phyloP scores from a whole-genome alignment of 495 filamentous ascomycete genomes.

The Penicillium turbatum region DNA sequence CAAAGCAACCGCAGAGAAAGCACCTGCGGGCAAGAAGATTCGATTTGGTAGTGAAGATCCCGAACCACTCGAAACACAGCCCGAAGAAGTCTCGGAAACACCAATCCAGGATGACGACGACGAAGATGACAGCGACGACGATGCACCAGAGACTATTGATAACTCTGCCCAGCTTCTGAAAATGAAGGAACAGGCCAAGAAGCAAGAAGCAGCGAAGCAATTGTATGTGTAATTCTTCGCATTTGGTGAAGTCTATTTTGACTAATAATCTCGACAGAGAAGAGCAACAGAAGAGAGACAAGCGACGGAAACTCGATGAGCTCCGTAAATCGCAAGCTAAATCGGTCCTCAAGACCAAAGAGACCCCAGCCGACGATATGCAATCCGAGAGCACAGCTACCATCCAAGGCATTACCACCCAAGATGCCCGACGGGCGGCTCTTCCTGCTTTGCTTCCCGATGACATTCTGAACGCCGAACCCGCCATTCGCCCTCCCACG shows the following conservation, averaged over 20 bases:
- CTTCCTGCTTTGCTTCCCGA: conserved; percentile 51
- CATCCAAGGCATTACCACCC: conserved; percentile 38
- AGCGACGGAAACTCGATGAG: conserved; percentile 47
- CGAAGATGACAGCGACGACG: conserved; percentile 38
- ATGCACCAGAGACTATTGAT: conserved; percentile 50
- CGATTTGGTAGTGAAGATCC: conserved; percentile 48
- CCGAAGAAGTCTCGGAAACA: conserved; percentile 21
- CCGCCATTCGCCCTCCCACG: conserved; percentile 37
- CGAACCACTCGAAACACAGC: conserved; percentile 20
- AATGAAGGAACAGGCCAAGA: conserved; percentile 41
- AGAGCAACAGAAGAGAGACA: conserved; percentile 42
- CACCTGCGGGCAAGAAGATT: conserved; percentile 27
- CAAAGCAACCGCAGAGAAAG: conserved; percentile 10
- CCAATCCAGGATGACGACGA: conserved; percentile 25
- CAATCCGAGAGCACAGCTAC: conserved; percentile 41
- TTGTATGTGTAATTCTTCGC: conserved; percentile 24
- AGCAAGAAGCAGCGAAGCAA: conserved; percentile 34
- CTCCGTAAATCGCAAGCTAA: conserved; percentile 47
- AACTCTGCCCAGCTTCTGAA: conserved; percentile 42
- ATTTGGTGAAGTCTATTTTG: not conserved
- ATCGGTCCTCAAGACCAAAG: conserved; percentile 30
- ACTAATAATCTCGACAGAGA: conserved; percentile 33
- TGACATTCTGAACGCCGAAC: conserved; percentile 48
- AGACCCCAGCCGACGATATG: conserved; percentile 30
- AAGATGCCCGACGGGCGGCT: conserved; percentile 33